Evolutionary conservation across 2,329 filamentous ascomycete genomes (phyloP).

Genomic region (Sclerotinia subarctica): DNA sequence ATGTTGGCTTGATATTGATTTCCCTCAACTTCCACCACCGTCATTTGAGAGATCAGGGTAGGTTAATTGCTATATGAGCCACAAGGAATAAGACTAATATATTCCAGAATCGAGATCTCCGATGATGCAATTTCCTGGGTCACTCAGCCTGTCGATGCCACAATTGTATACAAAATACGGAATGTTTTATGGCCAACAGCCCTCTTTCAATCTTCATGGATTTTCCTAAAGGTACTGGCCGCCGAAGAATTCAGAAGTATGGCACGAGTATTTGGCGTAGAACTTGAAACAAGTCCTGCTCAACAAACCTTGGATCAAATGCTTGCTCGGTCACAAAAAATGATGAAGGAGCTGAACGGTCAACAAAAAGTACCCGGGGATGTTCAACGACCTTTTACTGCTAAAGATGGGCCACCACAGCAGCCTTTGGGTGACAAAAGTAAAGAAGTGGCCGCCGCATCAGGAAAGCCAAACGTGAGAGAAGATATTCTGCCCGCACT

Average conservation of each 20-base stretch:
- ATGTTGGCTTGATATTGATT: conserved; percentile 60
- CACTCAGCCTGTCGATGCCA: conserved; percentile 48
- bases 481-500: neutral
- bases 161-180: conserved; percentile 45
- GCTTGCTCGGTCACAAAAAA: conserved; percentile 4
- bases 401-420: conserved; percentile 28
- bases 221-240: conserved; percentile 49
- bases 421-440: conserved; percentile 21
- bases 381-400: conserved; percentile 19
- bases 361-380: conserved; percentile 2
- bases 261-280: conserved; percentile 47
- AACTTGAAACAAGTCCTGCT: conserved; percentile 27
- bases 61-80: conserved; percentile 28
- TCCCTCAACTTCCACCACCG: conserved; percentile 57
- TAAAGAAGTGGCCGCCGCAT: conserved; percentile 20
- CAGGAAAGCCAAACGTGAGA: conserved; percentile 5
- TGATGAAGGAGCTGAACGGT: conserved; percentile 8
- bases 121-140: conserved; percentile 49
- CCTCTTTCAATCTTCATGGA: conserved; percentile 50
- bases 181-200: conserved; percentile 54
- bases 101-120: conserved; percentile 48
- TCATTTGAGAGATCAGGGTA: conserved; percentile 60
- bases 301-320: conserved; percentile 30
- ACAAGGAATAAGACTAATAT: conserved; percentile 29
- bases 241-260: conserved; percentile 45